Base-by-base conservation (phyloP, 208 protist genomes). In the Acanthamoeba triangularis region DNA sequence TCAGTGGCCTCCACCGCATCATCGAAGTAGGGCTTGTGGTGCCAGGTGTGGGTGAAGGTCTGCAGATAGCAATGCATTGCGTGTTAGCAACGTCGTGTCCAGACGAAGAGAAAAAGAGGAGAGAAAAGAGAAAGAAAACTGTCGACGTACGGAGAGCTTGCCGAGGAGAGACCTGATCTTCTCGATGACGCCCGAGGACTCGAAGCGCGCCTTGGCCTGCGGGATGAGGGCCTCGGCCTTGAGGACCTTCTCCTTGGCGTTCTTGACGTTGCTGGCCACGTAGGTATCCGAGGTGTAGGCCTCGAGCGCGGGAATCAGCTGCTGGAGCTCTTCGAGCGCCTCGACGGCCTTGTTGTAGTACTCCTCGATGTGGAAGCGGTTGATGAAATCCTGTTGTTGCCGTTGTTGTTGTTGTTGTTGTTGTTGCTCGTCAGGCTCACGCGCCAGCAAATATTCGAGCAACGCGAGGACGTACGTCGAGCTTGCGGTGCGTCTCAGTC, bases 1-100 rank as follows among this genome's bases (percentile, higher is more conserved):
- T 93, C 88, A 1, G 67, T 4, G 63, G 88, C 88, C 41, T 93
- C 88, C 61, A 93, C 33, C 13, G 88, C 88, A 28, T 16, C 88
- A 54, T 93, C 52, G n/a, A 78, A 93, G 61, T 93, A 93, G 28
- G 37, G 35, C 67, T 93, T 41, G 88, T 93, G 52, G 28, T 93
- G 63, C 88, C 88, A 93, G 14, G 37, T 52, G 30, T 59, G 44
- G 47, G 16, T 28, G 37, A 49, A 80, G 28, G 30, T 72, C 63
- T 72, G 63, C 18, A 37, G 10, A 63, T 18, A 63, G 6, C 56
- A 63, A 13, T 1, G 6, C 56, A 28, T 0, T 63, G 56, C 0
- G 56, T 18, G 6, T 28, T 10, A 3, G 56, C 23, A 28, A 41
- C 37, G 37, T 41, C 14, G 41, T 33, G 20, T 80, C 20, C 13